A percentile compares a stretch with the other conserved stretches of the same genome.
These are phyloP conservation scores for Myxozyma melibiosi DNA, from an alignment of 805 yeast species.

Conservation along the genomic window DNA sequence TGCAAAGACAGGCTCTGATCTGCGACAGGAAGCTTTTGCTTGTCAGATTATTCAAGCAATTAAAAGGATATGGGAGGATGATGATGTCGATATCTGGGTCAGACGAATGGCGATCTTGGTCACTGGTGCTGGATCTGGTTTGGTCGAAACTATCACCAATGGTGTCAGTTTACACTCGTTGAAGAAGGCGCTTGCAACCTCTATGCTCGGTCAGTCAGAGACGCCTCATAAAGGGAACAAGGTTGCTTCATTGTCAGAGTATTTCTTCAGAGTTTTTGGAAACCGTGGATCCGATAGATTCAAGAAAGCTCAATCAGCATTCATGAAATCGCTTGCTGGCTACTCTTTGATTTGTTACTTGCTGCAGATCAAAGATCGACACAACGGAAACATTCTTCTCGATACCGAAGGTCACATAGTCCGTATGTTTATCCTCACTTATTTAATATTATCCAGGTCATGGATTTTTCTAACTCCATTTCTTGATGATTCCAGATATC, in stretches of 20 bases:
- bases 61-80: slow-evolving; percentile 77
- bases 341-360: slow-evolving; percentile 89
- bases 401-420: slow-evolving; percentile 94
- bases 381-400: slow-evolving; percentile 96
- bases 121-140: slow-evolving; percentile 86
- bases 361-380: slow-evolving; percentile 94
- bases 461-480: no score
- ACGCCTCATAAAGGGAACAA: slow-evolving; percentile 60
- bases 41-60: slow-evolving; percentile 89
- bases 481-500: slow-evolving; percentile 53
- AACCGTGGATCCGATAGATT: slow-evolving; percentile 53
- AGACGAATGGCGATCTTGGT: slow-evolving; percentile 89
- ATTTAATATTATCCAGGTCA: neutral
- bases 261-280: slow-evolving; percentile 78
- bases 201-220: slow-evolving; percentile 65
- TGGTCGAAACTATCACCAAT: slow-evolving; percentile 94
- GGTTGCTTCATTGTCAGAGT: slow-evolving; percentile 74
- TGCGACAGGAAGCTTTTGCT: slow-evolving; percentile 97
- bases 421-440: slow-evolving; percentile 34
- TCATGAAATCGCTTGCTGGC: slow-evolving; percentile 86
- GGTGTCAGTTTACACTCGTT: slow-evolving; percentile 93
- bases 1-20: slow-evolving; percentile 93
- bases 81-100: slow-evolving; percentile 80
- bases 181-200: slow-evolving; percentile 84
- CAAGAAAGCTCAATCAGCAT: slow-evolving; percentile 78